These are phyloP conservation scores for Botrytis squamosa DNA, from an alignment of 2,329 filamentous ascomycete species.

Conservation along the genomic window DNA sequence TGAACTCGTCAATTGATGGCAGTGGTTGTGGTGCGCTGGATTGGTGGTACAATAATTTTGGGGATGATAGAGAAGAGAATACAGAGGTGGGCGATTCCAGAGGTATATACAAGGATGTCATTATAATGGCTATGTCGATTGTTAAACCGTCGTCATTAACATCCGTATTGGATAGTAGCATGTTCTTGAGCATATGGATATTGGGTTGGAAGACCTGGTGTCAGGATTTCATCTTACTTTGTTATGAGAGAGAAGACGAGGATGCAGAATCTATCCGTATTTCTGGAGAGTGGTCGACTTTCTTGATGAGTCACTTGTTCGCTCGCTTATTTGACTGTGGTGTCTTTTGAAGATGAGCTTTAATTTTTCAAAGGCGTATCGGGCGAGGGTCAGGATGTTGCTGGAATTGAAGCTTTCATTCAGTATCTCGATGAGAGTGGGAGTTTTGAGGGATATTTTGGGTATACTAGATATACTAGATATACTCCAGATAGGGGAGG, in stretches of 20 bases:
- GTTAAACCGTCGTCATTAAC: neutral
- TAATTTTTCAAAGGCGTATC: accelerated
- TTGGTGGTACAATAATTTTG: no score
- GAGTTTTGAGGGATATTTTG: neutral
- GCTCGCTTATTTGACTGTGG: neutral
- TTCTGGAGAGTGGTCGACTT: neutral
- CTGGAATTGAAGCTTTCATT: neutral
- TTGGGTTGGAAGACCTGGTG: neutral
- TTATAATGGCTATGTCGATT: neutral
- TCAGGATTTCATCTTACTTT: neutral
- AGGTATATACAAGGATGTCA: neutral
- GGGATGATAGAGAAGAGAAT: no score
- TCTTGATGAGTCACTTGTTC: neutral
- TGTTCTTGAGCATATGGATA: neutral
- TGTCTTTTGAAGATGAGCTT: neutral
- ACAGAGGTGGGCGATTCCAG: neutral
- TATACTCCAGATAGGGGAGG: no score
- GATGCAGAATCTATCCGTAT: neutral
- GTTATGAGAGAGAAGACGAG: neutral
- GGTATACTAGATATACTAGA: no score
- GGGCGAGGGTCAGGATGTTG: neutral
- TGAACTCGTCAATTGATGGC: neutral
- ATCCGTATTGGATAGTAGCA: neutral
- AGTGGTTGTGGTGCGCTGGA: no score
- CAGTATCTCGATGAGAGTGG: neutral